Evolutionary conservation across 2,329 filamentous ascomycete genomes (phyloP), one percentile per base, ranked within the genome.

Genomic region (Stemphylium lycopersici): DNA sequence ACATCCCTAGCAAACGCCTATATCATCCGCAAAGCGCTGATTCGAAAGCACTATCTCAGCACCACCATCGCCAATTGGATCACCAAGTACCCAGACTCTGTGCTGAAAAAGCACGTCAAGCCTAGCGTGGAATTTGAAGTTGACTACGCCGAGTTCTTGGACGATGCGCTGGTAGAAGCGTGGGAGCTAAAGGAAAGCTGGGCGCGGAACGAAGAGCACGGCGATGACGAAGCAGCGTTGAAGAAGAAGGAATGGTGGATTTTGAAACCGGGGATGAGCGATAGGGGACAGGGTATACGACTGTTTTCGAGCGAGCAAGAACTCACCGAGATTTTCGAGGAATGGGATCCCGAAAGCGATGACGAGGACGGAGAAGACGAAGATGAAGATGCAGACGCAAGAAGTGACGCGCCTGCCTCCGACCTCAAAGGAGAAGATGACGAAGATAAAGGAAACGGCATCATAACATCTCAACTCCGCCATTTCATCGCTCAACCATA

Each of bases 401-500:
- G 66, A 3, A 71, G 71, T 1, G 71, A 75, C 6, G 68, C 58
- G 0, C 55, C 62, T 4, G 67, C 69, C 3, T 64, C 64, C 11
- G 58, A 24, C 7, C 63, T 67, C 12, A 64, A 63, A 13, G 73
- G 79, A 31, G 66, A 34, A 8, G 65, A 69, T n/a, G 66, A 62
- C 8, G 73, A 79, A 26, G 67, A 74, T 3, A 69, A 72, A 18
- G 69, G 65, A 11, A 74, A 80, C 37, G 82, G 80, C 65, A 89
- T 97, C 62, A 89, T 91, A 51, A 91, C 93, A 3, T 95, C 90
- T 0, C 92, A 97, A 71, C 87, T 99, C 44, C 89, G 95, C 55
- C 93, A 99, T 78, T 99, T 99, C 78, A 87, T 98, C 68, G 93
- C 90, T 4, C 95, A 99, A 76, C 91, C 91, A 0, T 99, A 99